phyloP scores from a whole-genome alignment of 768 basidiomycete species.

The Tylopilus subfusipes region DNA sequence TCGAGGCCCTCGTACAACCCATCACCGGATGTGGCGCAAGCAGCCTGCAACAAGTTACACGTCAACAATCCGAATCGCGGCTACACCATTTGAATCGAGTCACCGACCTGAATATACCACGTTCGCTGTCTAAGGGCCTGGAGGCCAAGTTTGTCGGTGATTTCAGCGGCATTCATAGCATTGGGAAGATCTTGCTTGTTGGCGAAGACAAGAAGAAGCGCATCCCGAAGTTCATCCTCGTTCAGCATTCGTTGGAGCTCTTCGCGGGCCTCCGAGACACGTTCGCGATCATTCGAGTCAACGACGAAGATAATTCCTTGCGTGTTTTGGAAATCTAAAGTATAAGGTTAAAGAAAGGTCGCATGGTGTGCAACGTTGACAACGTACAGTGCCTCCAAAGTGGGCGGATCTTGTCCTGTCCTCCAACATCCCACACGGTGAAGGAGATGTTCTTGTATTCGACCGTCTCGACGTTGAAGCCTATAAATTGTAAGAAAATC shows the following conservation, averaged over 20 bases:
- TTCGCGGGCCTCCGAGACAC: slow-evolving; percentile 98
- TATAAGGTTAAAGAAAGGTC: slow-evolving; percentile 10
- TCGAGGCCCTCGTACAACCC: slow-evolving; percentile 98
- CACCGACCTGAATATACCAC: slow-evolving; percentile 92
- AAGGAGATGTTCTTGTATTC: slow-evolving; percentile 99
- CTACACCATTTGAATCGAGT: not conserved
- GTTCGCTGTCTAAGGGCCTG: slow-evolving; percentile 95
- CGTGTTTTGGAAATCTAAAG: slow-evolving; percentile 98
- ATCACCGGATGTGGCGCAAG: slow-evolving; percentile 97
- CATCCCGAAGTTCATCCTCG: slow-evolving; percentile 98
- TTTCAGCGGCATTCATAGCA: slow-evolving; percentile 99
- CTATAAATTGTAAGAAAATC: slow-evolving; percentile 41
- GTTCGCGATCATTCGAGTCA: slow-evolving; percentile 99
- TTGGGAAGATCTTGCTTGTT: slow-evolving; percentile 99
- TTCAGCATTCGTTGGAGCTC: slow-evolving; percentile 99
- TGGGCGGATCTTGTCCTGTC: slow-evolving; percentile 99
- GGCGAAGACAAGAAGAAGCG: slow-evolving; percentile 96
- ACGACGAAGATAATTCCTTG: slow-evolving; percentile 99
- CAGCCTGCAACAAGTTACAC: slow-evolving; percentile 56
- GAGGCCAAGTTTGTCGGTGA: slow-evolving; percentile 98
- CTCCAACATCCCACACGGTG: slow-evolving; percentile 99
- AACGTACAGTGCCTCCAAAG: slow-evolving; percentile 99
- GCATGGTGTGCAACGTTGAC: not conserved
- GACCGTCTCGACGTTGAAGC: slow-evolving; percentile 99
- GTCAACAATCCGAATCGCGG: slow-evolving; percentile 9